Evolutionary conservation across 228 moss, liverwort and hornwort genomes (phyloP), one percentile per base, ranked within the genome.

Genomic region (Sphagnum fallax): DNA sequence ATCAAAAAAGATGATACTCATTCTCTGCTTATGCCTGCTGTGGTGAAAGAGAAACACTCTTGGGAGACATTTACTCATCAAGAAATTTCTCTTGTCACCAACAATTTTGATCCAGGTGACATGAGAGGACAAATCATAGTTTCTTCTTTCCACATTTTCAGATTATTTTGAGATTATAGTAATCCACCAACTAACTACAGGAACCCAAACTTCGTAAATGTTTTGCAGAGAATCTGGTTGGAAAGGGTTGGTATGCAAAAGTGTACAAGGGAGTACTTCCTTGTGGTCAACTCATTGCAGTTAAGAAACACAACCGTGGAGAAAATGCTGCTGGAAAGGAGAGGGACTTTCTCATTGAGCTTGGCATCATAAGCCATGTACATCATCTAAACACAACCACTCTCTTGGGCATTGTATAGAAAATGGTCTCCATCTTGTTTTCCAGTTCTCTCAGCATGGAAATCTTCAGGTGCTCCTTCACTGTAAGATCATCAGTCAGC

Each of bases 351-450:
- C 64, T 98, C 48, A 89, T 94, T 2, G 94, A 98, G 76, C 69
- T 98, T 6, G 98, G 98, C 67, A 92, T 98, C 55, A 88, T 98
- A 0, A 90, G 92, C 60, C 98, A 98, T 62, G 98, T 94, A 1
- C 89, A 83, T 1, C 94, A 98, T 69, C 90, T 79, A 11, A 94
- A 98, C 51, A 86, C 94, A 4, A 92, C 88, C 0, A 89, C 88
- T 5, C 74, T 98, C 50, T 68, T 92, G 63, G 98, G 98, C 14
- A 94, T 98, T 98, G 92, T 69, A 94, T 92, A 5, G 98, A 98
- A 69, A 81, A 89, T 8, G 93, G 94, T 6, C 84, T 98, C 47
- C 88, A 98, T 73, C 89, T 98, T 52, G 94, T 98, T 13, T 98
- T 94, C 70, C 87, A 90, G 64, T 98, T 90, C 70, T 94, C 92